These are phyloP conservation scores for Rossbeevera mucosa DNA, from an alignment of 768 basidiomycete species.

Conservation along the genomic window DNA sequence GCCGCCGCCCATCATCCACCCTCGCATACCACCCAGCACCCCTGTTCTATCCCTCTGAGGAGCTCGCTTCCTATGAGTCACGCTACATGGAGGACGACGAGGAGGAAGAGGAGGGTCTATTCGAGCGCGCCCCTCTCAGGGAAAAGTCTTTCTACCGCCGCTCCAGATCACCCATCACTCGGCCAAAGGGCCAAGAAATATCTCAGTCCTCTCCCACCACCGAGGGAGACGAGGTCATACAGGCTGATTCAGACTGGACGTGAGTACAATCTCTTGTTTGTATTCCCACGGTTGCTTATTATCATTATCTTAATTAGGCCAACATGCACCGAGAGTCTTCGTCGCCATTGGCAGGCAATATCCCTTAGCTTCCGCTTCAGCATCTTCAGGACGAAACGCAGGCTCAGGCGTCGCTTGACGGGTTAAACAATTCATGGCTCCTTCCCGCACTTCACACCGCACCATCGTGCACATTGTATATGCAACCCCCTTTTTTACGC, in stretches of 20 bases:
- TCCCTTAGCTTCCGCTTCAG: constrained; percentile 51
- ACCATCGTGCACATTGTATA: constrained; percentile 15
- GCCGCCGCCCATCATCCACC: constrained; percentile 24
- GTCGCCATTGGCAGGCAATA: constrained; percentile 59
- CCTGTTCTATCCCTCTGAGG: constrained; percentile 25
- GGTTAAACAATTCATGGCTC: constrained; percentile 13
- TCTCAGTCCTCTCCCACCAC: neutral
- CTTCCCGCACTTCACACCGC: constrained; percentile 12
- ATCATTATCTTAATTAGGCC: constrained; percentile 40
- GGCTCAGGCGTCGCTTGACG: constrained; percentile 28
- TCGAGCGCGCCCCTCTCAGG: constrained; percentile 23
- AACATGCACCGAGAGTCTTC: constrained; percentile 50
- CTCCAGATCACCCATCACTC: constrained; percentile 21
- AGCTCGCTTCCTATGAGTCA: constrained; percentile 30
- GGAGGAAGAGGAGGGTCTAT: constrained; percentile 19
- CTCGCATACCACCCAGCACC: constrained; percentile 19
- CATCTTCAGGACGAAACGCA: constrained; percentile 49
- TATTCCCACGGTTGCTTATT: neutral
- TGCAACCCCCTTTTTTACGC: constrained; percentile 23
- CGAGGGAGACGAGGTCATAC: constrained; percentile 9
- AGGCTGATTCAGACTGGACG: constrained; percentile 30
- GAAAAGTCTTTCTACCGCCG: constrained; percentile 19
- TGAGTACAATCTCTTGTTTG: constrained; percentile 15
- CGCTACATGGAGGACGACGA: constrained; percentile 25
- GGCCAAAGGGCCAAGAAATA: constrained; percentile 14